Evolutionary conservation across 2,329 filamentous ascomycete genomes (phyloP).

Genomic region (Drechslerella stenobrocha): DNA sequence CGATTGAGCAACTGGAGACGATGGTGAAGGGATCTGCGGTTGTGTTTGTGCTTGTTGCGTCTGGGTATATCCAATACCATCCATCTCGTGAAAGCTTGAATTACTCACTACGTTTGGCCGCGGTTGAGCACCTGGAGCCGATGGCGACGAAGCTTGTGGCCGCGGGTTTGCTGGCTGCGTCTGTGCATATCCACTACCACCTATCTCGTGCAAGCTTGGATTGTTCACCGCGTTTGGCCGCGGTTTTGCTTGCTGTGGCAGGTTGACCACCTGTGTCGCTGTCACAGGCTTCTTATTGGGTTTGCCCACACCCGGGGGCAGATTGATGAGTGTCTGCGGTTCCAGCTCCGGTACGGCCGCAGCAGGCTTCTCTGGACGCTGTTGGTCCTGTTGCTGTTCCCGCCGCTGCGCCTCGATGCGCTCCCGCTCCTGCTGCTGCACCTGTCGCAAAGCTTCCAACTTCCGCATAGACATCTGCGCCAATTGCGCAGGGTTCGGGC

Average conservation of each 20-base stretch:
- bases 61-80: no score
- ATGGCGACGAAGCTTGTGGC: no score
- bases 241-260: neutral
- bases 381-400: conserved; percentile 25
- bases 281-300: conserved; percentile 10
- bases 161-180: no score
- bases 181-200: no score
- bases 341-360: conserved; percentile 1
- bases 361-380: neutral
- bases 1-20: neutral
- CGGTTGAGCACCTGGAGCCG: no score
- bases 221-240: neutral
- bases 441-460: conserved; percentile 20
- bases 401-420: conserved; percentile 23
- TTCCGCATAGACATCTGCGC: conserved; percentile 32
- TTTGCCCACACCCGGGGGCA: conserved; percentile 25
- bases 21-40: neutral
- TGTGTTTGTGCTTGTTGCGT: no score
- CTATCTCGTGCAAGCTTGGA: neutral
- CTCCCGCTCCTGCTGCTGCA: conserved; percentile 27
- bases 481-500: conserved; percentile 12
- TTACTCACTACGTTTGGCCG: no score
- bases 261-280: conserved; percentile 19
- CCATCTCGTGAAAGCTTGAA: no score
- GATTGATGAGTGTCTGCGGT: conserved; percentile 23